Conservation (phyloP, 1,139 yeast genomes). For the Tardiomyces digboiensis region DNA sequence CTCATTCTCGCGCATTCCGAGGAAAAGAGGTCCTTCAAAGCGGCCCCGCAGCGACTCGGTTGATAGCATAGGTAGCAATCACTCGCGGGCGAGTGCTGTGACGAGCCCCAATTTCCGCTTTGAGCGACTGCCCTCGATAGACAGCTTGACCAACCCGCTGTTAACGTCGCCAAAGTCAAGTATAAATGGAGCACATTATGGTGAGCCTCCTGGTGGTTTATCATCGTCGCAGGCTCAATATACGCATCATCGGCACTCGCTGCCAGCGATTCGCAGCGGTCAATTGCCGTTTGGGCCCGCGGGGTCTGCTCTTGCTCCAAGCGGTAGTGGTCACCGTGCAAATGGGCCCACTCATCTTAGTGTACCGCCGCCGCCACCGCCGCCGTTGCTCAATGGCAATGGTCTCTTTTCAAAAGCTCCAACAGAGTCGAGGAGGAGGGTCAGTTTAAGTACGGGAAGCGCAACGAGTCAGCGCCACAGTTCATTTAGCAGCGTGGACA, state of each 20-base stretch:
- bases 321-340: not conserved
- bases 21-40: conserved; percentile 35
- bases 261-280: not conserved
- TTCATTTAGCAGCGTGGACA: not conserved
- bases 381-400: not conserved
- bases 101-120: not conserved
- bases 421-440: not conserved
- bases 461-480: not conserved
- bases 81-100: conserved; percentile 4
- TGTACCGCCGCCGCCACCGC: not conserved
- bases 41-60: conserved; percentile 15
- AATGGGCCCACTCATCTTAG: not conserved
- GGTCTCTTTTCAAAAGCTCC: not conserved
- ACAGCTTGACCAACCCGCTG: conserved; percentile 12
- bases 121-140: conserved; percentile 20
- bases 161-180: conserved; percentile 6
- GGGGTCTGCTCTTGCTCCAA: not conserved
- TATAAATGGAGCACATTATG: conserved; percentile 1
- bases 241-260: not conserved
- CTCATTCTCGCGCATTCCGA: conserved; percentile 32
- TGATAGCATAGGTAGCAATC: not conserved
- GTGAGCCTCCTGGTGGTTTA: not conserved
- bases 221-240: not conserved
- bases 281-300: not conserved
- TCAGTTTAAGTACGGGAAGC: not conserved